phyloP scores from a whole-genome alignment of 2,329 filamentous ascomycete genomes.

The Didymella lethalis region DNA sequence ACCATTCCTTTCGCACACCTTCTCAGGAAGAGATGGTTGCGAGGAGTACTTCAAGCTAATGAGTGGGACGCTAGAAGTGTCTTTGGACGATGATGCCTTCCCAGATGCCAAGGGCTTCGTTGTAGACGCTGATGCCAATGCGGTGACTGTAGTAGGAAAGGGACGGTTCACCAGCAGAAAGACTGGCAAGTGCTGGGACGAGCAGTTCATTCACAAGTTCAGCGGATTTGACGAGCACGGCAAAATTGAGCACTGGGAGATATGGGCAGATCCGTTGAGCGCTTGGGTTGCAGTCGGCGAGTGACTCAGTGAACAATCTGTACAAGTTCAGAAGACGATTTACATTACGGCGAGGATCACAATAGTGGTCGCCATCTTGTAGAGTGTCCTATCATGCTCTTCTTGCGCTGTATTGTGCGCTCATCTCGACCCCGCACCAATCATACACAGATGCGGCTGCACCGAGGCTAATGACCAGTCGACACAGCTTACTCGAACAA shows the following conservation, averaged over 20 bases:
- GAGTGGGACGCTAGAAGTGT: conserved; percentile 45
- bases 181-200: conserved; percentile 53
- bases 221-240: conserved; percentile 52
- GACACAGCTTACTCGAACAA: conserved; percentile 22
- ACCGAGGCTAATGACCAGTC: conserved; percentile 24
- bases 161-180: conserved; percentile 46
- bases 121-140: conserved; percentile 48
- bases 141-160: conserved; percentile 50
- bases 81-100: conserved; percentile 42
- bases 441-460: conserved; percentile 5
- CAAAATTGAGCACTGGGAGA: conserved; percentile 54
- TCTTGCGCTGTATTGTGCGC: neutral
- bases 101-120: conserved; percentile 44
- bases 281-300: conserved; percentile 52
- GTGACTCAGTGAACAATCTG: conserved; percentile 4
- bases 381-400: neutral
- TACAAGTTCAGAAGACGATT: neutral
- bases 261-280: conserved; percentile 56
- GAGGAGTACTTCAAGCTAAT: conserved; percentile 52
- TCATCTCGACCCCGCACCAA: conserved; percentile 19
- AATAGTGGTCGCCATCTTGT: neutral
- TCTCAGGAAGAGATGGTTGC: conserved; percentile 45
- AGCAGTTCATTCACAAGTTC: conserved; percentile 53
- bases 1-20: conserved; percentile 52
- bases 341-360: neutral